These are phyloP conservation scores for Mortierella sp. DNA, from an alignment of 371 early-diverging fungal genomes.

Conservation along the genomic window DNA sequence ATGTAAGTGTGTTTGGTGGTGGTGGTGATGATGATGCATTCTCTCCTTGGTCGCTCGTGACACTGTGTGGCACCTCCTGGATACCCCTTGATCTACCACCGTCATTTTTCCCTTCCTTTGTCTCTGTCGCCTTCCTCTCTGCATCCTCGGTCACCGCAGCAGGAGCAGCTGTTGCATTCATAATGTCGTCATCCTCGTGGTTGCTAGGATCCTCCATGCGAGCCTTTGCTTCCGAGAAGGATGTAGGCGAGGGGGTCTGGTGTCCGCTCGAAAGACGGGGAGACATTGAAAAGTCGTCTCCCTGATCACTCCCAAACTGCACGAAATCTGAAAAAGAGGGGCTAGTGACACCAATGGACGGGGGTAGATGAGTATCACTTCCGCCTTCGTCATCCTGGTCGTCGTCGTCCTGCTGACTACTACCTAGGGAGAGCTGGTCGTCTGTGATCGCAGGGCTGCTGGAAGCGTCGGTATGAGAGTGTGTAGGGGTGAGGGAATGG, in stretches of 20 bases:
- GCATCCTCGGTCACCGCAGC: neutral
- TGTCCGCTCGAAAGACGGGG: conserved; percentile 6
- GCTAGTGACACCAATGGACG: conserved; percentile 12
- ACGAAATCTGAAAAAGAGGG: conserved; percentile 47
- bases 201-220: neutral
- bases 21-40: neutral
- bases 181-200: conserved; percentile 2
- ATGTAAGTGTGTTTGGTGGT: neutral
- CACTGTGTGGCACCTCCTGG: neutral
- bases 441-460: neutral
- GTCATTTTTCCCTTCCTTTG: neutral
- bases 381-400: conserved; percentile 1
- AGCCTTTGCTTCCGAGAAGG: conserved; percentile 13
- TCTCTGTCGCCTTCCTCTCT: neutral
- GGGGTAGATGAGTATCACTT: neutral
- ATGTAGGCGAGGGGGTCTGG: conserved; percentile 2
- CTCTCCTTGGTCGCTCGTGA: neutral
- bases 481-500: conserved; percentile 11
- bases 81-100: neutral
- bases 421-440: conserved; percentile 1
- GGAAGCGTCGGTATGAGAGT: neutral
- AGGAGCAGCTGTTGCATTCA: neutral
- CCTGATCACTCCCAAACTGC: conserved; percentile 34
- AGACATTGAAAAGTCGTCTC: conserved; percentile 30
- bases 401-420: conserved; percentile 6